Evolutionary conservation across 208 protist species (phyloP), one percentile per base, ranked within the genome.

Genomic region (Lotmaria passim): DNA sequence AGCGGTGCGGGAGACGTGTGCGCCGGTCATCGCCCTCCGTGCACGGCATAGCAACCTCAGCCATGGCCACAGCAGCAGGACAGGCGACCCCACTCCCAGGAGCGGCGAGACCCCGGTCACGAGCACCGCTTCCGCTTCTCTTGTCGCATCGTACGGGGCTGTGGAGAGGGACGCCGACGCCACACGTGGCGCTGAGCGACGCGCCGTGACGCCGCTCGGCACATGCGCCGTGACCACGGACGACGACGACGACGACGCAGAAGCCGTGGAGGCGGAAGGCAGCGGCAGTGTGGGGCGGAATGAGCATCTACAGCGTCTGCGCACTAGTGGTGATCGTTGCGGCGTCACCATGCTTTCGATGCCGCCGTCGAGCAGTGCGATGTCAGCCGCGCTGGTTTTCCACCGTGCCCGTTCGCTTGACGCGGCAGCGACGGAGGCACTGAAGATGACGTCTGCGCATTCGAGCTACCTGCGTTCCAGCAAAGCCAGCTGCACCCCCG

Each of bases 401-500:
- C 6, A n/a, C 19, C 57, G 57, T 14, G 28, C 57, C 12, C 28
- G 24, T 12, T 63, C 57, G 17, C 41, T 63, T 4, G 57, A 63
- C 14, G 46, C n/a, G 7, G 46, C 58, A 14, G 33, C 46, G 30
- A 34, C 7, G 46, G 7, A 30, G 14, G 7, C 10, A 34, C 34
- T 33, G 47, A 44, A 41, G 39, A 53, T n/a, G 21, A 53, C 34
- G 11, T 46, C 46, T 3, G 33, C 46, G 46, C 46, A 43, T 46
- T 66, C 60, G 12, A 53, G 60, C 34, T 28, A 53, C 46, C 60
- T 55, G 44, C 46, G 46, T 34, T 66, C 60, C 19, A 66, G 60
- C 33, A 53, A 66, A 23, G 30, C 60, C 12, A 46, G 60, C 46
- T 43, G n/a, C 47, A 56, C 47, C 46, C 60, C 60, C 0, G 60